phyloP scores from a whole-genome alignment of 2,329 filamentous ascomycete species.

The Ascochyta clinopodiicola region DNA sequence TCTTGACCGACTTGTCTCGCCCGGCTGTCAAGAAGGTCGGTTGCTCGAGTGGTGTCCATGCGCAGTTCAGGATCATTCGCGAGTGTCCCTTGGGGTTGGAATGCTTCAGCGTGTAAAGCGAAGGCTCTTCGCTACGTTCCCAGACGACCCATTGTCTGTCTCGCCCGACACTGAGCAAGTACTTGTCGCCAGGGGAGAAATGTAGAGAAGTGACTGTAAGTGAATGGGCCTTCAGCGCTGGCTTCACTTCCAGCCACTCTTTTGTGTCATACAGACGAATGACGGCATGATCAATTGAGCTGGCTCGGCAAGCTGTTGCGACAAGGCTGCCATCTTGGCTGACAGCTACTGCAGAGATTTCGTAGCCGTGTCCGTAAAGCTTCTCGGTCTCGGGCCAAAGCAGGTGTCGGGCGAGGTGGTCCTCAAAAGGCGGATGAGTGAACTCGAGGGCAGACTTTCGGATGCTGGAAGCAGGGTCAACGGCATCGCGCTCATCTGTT shows the following conservation, averaged over 20 bases:
- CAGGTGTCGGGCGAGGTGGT: conserved; percentile 85
- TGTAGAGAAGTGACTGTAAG: conserved; percentile 83
- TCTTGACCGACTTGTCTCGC: conserved; percentile 80
- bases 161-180: conserved; percentile 85
- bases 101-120: conserved; percentile 64
- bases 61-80: conserved; percentile 88
- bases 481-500: conserved; percentile 60
- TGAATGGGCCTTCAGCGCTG: conserved; percentile 82
- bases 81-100: conserved; percentile 84
- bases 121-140: conserved; percentile 53
- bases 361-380: conserved; percentile 96
- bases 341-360: conserved; percentile 85
- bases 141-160: conserved; percentile 94
- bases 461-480: conserved; percentile 63
- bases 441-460: conserved; percentile 69
- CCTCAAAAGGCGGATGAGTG: conserved; percentile 82
- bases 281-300: conserved; percentile 90
- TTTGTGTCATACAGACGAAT: conserved; percentile 88
- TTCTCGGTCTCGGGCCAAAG: conserved; percentile 97
- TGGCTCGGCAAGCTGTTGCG: conserved; percentile 92
- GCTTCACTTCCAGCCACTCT: conserved; percentile 85
- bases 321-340: conserved; percentile 77
- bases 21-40: conserved; percentile 83
- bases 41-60: conserved; percentile 68
- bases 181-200: conserved; percentile 77